A percentile compares a stretch with the other conserved stretches of the same genome.
These are phyloP conservation scores for Salix purpurea DNA, from an alignment of 345 rosid species.

Conservation along the genomic window DNA sequence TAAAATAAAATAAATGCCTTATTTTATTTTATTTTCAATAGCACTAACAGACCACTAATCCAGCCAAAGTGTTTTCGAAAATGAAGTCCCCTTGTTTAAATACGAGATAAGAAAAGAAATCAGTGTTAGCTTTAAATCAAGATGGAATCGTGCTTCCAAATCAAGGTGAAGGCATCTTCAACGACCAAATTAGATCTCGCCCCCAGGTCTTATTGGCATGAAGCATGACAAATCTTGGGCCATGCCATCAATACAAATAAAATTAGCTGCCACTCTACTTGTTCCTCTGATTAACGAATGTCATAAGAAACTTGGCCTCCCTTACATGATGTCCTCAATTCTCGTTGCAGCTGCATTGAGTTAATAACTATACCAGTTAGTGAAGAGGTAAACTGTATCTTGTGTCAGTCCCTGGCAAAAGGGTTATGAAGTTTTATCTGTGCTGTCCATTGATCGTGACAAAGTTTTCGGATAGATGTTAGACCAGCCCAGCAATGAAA, in stretches of 20 bases:
- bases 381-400: background rate
- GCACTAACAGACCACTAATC: background rate
- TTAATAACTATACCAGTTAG: background rate
- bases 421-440: background rate
- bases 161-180: slow-evolving; percentile 3
- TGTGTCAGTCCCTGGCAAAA: slow-evolving; percentile 3
- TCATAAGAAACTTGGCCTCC: background rate
- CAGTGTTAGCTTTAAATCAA: slow-evolving; percentile 5
- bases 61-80: background rate
- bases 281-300: background rate
- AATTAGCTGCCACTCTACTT: background rate
- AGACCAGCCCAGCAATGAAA: slow-evolving; percentile 48
- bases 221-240: background rate
- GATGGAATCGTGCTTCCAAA: slow-evolving; percentile 10
- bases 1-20: too few species aligned
- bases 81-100: background rate
- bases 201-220: background rate
- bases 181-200: background rate
- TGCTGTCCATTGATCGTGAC: slow-evolving; percentile 15
- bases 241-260: background rate
- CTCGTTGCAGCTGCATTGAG: background rate
- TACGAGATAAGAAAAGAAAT: background rate
- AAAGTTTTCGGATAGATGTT: slow-evolving; percentile 30
- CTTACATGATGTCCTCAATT: too few species aligned
- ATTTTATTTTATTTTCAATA: background rate